Conservation (phyloP, 23 red algal species). For the Gracilaria caudata region DNA sequence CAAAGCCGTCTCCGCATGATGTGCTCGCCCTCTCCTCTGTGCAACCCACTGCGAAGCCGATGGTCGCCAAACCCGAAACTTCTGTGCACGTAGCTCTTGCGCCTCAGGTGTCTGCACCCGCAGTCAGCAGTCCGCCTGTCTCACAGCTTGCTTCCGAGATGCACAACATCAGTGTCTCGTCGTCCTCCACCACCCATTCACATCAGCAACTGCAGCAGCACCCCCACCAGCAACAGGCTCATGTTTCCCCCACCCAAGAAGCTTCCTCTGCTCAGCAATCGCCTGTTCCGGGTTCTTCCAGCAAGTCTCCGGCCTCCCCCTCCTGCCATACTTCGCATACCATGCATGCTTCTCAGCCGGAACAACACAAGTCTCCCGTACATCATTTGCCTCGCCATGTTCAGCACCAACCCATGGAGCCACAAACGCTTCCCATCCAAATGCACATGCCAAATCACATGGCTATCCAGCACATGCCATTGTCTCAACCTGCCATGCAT, state of each 20-base stretch:
- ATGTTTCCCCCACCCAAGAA: neutral
- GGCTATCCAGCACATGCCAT: neutral
- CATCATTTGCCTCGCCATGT: neutral
- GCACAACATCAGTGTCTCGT: neutral
- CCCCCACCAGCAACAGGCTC: neutral
- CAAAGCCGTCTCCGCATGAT: neutral
- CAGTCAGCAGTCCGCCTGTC: neutral
- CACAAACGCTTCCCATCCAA: neutral
- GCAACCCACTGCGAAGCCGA: neutral
- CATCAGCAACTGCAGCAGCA: neutral
- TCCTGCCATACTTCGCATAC: neutral
- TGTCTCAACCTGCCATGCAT: neutral
- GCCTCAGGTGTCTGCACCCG: neutral
- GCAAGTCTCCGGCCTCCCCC: neutral
- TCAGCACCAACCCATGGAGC: neutral
- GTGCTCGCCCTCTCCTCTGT: neutral
- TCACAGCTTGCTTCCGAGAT: neutral
- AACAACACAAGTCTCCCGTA: neutral
- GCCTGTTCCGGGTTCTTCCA: neutral
- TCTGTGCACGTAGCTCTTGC: neutral
- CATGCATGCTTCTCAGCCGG: neutral
- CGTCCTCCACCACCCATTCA: neutral
- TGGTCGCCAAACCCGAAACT: neutral
- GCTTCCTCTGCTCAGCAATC: neutral
- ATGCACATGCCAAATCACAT: neutral